phyloP scores from a whole-genome alignment of 306 rosid species.

The Gastrolobium villosum region DNA sequence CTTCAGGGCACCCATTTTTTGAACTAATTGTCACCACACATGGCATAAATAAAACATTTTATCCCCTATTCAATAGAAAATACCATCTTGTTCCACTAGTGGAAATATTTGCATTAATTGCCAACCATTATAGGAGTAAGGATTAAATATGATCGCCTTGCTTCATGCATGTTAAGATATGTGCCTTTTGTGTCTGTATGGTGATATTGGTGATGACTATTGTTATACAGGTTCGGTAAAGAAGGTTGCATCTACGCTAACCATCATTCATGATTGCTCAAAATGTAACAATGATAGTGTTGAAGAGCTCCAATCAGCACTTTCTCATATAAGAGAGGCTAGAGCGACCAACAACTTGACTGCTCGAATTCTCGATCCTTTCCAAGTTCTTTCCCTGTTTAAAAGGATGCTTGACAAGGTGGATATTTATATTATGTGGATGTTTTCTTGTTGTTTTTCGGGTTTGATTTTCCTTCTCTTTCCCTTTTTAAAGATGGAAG shows the following conservation, averaged over 20 bases:
- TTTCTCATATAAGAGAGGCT: conserved; percentile 64
- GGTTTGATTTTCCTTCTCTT: conserved; percentile 33
- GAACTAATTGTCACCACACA: conserved; percentile 14
- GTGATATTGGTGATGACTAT: conserved; percentile 41
- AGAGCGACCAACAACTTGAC: conserved; percentile 48
- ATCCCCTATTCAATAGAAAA: background rate
- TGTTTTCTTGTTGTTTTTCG: conserved; percentile 30
- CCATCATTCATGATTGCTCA: conserved; percentile 68
- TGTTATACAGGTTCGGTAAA: conserved; percentile 75
- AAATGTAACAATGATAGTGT: conserved; percentile 58
- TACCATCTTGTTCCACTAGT: conserved; percentile 16
- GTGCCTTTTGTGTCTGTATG: conserved; percentile 18
- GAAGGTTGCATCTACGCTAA: conserved; percentile 57
- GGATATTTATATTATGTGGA: conserved; percentile 29
- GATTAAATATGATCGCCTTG: conserved; percentile 4
- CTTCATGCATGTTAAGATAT: conserved; percentile 33
- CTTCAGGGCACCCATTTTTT: background rate
- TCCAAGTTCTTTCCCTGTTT: conserved; percentile 69
- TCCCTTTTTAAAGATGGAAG: conserved; percentile 19
- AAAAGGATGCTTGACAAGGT: conserved; percentile 83
- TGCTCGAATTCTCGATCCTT: conserved; percentile 65
- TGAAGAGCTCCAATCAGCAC: conserved; percentile 68
- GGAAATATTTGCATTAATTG: conserved; percentile 26
- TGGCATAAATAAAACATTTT: conserved; percentile 9
- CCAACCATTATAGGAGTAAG: background rate